A percentile compares a stretch with the other conserved stretches of the same genome.
phyloP scores from a whole-genome alignment of 768 basidiomycete species.

The Tricholoma terreum region DNA sequence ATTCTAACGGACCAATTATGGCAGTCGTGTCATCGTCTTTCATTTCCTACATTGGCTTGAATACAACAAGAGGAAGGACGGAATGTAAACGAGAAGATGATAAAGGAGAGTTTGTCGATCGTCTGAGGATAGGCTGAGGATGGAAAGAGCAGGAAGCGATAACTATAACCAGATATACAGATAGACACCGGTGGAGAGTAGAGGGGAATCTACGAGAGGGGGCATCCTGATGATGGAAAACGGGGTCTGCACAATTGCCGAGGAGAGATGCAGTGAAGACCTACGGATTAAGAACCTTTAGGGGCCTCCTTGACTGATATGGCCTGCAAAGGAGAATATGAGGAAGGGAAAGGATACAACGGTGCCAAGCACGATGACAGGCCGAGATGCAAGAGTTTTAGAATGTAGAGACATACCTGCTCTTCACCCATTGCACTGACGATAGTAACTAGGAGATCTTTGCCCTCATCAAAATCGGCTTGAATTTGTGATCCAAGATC shows the following conservation, averaged over 20 bases:
- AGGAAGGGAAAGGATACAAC: background rate
- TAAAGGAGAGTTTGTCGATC: conserved; percentile 13
- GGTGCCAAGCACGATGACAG: background rate
- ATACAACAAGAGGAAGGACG: conserved; percentile 21
- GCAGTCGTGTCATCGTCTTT: conserved; percentile 5
- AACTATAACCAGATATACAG: conserved; percentile 19
- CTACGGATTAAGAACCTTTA: conserved; percentile 42
- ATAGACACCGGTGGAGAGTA: conserved; percentile 7
- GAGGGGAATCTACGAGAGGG: conserved; percentile 8
- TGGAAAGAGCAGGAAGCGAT: conserved; percentile 15
- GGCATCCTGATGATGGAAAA: background rate
- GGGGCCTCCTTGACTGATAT: conserved; percentile 90
- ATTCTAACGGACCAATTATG: background rate
- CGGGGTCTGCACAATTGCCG: background rate
- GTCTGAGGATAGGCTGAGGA: conserved; percentile 18
- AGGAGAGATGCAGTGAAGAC: background rate
- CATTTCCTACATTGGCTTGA: conserved; percentile 22
- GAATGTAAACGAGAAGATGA: conserved; percentile 6
- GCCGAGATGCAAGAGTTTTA: background rate
- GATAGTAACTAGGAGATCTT: conserved; percentile 85
- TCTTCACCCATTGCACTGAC: conserved; percentile 92
- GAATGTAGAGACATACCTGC: conserved; percentile 44
- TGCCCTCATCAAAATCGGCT: conserved; percentile 74
- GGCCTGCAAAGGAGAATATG: conserved; percentile 40
- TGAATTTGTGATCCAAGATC: conserved; percentile 75